Conservation (phyloP, 768 basidiomycete genomes). For the Ramaria sp. region DNA sequence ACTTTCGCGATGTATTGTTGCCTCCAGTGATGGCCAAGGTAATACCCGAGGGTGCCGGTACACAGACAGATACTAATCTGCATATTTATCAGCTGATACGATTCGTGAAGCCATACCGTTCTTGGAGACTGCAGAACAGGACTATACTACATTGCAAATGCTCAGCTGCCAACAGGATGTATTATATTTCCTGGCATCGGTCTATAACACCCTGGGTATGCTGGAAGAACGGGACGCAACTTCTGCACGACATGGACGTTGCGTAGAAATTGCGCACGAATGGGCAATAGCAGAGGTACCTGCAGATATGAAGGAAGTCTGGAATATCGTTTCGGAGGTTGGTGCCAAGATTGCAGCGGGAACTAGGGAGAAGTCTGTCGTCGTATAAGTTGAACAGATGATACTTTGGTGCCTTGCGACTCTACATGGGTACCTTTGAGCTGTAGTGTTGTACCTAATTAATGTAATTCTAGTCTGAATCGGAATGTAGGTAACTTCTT, state of each 20-base stretch:
- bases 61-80: constrained; percentile 21
- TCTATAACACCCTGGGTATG: constrained; percentile 62
- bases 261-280: constrained; percentile 24
- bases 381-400: too few relatives aligned
- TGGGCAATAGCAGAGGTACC: neutral
- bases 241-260: constrained; percentile 36
- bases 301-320: neutral
- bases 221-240: constrained; percentile 42
- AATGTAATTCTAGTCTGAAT: neutral
- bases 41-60: neutral
- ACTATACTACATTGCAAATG: constrained; percentile 52
- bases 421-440: too few relatives aligned
- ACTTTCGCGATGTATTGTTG: constrained; percentile 65
- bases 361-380: neutral
- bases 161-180: constrained; percentile 51
- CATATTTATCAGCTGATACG: constrained; percentile 20
- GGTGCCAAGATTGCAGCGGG: constrained; percentile 5
- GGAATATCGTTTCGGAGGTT: constrained; percentile 4
- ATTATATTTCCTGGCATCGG: constrained; percentile 58
- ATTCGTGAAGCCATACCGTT: constrained; percentile 51
- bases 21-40: constrained; percentile 18
- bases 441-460: neutral
- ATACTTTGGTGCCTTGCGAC: too few relatives aligned
- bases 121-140: constrained; percentile 52
- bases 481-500: too few relatives aligned